Evolutionary conservation across 83 land plant species (phyloP), one percentile per base, ranked within the genome.

Genomic region (Thuja plicata): DNA sequence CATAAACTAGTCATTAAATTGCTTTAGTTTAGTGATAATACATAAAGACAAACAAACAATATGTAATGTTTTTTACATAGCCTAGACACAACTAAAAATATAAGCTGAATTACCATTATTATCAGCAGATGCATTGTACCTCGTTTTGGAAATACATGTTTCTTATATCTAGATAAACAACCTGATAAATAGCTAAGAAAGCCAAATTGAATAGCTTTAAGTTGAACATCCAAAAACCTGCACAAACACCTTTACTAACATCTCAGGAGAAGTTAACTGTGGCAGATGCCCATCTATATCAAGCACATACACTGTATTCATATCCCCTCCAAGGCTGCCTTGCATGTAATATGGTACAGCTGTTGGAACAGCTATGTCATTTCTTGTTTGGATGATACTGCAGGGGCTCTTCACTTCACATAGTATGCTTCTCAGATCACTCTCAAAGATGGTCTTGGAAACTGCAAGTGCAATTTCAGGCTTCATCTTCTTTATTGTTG

Each of bases 281-380:
- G 91, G 94, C n/a, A 93, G 86, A 87, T 93, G 94, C 27, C 94
- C 94, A 35, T 91, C 52, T 13, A 88, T 43, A 10, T 88, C 45
- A 48, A 93, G 55, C 8, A 93, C 66, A 60, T 88, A 37, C 2
- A 93, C 84, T 57, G 74, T 73, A 5, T 73, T n/a, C 40, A 10
- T 30, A 1, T 55, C 74, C 8, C 90, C 90, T 3, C 90, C 90
- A 16, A 93, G 88, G 3, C 87, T 79, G 10, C 30, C 21, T n/a
- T 88, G 84, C 86, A 93, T 86, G 88, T 91, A 91, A 10, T 32
- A 88, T 4, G 94, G 89, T 3, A 91, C 91, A 10, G 19, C 46
- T 37, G 1, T 37, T 21, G 94, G 94, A 30, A 91, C 94, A 0
- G 79, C 60, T 30, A 66, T 3, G 85, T 93, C 94, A 19, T 88